Conservation (phyloP, 2,329 filamentous ascomycete genomes). For the Metarhizium humberi region DNA sequence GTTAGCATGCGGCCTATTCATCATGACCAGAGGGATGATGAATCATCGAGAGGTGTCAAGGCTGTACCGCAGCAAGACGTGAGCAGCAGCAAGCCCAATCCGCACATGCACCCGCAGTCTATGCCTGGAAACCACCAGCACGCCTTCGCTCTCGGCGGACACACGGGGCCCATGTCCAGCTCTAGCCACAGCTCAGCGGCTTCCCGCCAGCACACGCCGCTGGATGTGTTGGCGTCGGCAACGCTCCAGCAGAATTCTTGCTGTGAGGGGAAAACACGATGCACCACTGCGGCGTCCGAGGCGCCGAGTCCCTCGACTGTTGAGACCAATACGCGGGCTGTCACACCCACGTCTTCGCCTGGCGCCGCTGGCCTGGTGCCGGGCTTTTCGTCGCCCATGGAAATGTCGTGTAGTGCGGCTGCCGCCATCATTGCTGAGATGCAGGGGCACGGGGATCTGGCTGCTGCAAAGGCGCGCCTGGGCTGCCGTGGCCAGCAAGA, state of each 20-base stretch:
- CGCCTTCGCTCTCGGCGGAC: neutral
- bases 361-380: constrained; percentile 3
- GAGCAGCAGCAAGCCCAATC: no score
- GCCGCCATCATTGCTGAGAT: constrained; percentile 30
- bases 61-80: neutral
- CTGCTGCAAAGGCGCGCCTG: constrained; percentile 16
- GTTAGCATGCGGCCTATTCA: constrained; percentile 7
- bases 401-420: constrained; percentile 25
- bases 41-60: neutral
- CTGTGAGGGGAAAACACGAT: constrained; percentile 13
- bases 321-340: constrained; percentile 12
- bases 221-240: constrained; percentile 29
- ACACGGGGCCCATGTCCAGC: neutral
- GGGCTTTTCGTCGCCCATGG: constrained; percentile 17
- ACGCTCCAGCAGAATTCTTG: constrained; percentile 20
- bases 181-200: neutral
- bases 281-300: constrained; percentile 13
- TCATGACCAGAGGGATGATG: constrained; percentile 1
- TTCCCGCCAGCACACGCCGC: constrained; percentile 8
- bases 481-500: constrained; percentile 18
- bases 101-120: neutral
- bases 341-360: constrained; percentile 12
- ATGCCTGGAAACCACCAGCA: neutral
- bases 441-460: constrained; percentile 22
- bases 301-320: constrained; percentile 13